Evolutionary conservation across 2,329 filamentous ascomycete genomes (phyloP).

Genomic region (Cladosporium phlei): DNA sequence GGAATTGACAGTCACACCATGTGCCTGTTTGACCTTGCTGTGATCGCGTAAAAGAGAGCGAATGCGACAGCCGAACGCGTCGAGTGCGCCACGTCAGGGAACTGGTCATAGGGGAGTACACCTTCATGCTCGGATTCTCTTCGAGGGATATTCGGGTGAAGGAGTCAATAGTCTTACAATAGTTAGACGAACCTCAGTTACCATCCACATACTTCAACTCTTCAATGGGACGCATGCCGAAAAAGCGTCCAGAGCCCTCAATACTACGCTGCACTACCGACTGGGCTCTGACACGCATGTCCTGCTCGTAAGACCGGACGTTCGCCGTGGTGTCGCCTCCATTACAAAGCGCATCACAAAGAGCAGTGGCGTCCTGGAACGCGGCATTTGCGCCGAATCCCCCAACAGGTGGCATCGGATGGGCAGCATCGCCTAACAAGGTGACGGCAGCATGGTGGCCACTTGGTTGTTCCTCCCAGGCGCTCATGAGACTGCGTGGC

Average conservation of each 20-base stretch:
- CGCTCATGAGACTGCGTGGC: slow-evolving; percentile 24
- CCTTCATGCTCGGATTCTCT: slow-evolving; percentile 12
- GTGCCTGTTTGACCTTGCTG: no score
- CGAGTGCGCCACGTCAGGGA: no score
- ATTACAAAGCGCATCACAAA: not conserved
- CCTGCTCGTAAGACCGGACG: not conserved
- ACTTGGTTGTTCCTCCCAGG: no score
- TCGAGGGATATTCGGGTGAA: not conserved
- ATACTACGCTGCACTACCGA: not conserved
- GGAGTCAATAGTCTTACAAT: no score
- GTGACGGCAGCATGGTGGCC: slow-evolving; percentile 35
- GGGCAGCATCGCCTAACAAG: slow-evolving; percentile 42
- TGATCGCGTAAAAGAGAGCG: no score
- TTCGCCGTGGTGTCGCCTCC: not conserved
- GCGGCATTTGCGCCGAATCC: not conserved
- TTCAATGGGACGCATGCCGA: not conserved
- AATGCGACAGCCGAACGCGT: no score
- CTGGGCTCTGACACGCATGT: not conserved
- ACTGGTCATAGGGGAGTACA: slow-evolving; percentile 8
- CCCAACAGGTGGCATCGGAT: slow-evolving; percentile 44
- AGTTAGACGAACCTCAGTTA: no score
- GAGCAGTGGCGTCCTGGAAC: not conserved
- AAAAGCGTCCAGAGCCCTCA: not conserved
- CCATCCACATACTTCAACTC: not conserved
- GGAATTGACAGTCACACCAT: no score